Conservation (phyloP, 345 rosid species). For the Rhodomyrtus tomentosa region DNA sequence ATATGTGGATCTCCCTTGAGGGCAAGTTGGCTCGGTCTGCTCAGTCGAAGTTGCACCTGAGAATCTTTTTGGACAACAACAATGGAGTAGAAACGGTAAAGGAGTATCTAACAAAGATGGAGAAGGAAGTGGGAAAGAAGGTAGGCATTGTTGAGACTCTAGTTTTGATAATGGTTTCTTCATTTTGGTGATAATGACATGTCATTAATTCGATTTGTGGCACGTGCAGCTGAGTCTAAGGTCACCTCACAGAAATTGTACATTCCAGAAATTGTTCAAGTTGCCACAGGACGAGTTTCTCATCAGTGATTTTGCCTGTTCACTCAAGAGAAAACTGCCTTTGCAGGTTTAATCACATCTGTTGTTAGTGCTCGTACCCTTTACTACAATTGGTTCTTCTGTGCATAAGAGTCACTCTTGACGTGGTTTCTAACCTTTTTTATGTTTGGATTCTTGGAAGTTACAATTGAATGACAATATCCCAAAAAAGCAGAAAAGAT, state of each 20-base stretch:
- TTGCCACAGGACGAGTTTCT: constrained; percentile 89
- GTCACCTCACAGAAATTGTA: constrained; percentile 67
- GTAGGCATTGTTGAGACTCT: constrained; percentile 15
- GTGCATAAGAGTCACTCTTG: not conserved
- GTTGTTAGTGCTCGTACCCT: not conserved
- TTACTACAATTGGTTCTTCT: not conserved
- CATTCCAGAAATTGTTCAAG: constrained; percentile 76
- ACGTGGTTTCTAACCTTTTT: not conserved
- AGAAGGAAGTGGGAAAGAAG: constrained; percentile 94
- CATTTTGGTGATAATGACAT: not conserved
- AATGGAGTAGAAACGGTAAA: constrained; percentile 67
- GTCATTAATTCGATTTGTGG: not conserved
- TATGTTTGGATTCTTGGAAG: not conserved
- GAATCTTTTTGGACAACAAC: constrained; percentile 71
- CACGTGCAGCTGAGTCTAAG: constrained; percentile 52
- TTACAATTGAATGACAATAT: not conserved
- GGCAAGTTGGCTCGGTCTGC: constrained; percentile 82
- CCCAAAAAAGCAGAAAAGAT: not conserved
- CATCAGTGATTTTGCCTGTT: constrained; percentile 65
- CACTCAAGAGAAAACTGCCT: constrained; percentile 76
- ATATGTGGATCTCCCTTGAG: constrained; percentile 65
- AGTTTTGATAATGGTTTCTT: not conserved
- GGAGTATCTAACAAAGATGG: constrained; percentile 71
- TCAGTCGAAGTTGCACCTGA: constrained; percentile 64
- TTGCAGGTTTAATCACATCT: constrained; percentile 39